A percentile compares a stretch with the other conserved stretches of the same genome.
phyloP scores from a whole-genome alignment of 805 yeast genomes.

The Yarrowia divulgata region DNA sequence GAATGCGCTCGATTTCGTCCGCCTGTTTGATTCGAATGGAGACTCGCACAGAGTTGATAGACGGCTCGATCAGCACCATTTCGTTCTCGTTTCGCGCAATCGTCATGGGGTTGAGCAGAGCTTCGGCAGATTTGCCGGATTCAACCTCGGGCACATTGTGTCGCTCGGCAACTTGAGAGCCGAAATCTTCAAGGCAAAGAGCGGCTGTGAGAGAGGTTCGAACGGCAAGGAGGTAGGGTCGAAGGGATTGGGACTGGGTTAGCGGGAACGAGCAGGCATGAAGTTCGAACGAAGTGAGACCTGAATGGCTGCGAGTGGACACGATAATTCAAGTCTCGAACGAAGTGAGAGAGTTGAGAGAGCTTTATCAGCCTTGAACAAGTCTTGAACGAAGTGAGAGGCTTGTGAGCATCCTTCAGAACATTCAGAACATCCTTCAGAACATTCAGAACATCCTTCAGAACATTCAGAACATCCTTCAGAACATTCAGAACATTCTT shows the following conservation, averaged over 20 bases:
- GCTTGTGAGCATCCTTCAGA: no score
- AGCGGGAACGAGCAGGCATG: not conserved
- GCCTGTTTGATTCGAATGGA: slow-evolving; percentile 95
- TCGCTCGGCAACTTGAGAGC: slow-evolving; percentile 94
- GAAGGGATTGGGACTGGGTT: slow-evolving; percentile 88
- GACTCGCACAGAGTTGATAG: slow-evolving; percentile 89
- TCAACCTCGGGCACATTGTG: slow-evolving; percentile 98
- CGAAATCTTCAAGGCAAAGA: slow-evolving; percentile 87
- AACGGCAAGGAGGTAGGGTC: slow-evolving; percentile 93
- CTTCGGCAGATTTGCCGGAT: slow-evolving; percentile 74
- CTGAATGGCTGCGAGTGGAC: not conserved
- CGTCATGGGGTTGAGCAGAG: slow-evolving; percentile 84
- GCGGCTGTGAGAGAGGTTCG: slow-evolving; percentile 94
- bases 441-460: no score
- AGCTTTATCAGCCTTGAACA: no score
- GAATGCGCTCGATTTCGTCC: slow-evolving; percentile 93
- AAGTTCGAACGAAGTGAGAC: not conserved
- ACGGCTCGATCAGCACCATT: slow-evolving; percentile 88
- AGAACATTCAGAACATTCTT: no score
- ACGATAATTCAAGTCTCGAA: not conserved
- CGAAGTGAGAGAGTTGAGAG: no score
- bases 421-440: no score
- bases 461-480: no score
- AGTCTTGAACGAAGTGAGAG: no score
- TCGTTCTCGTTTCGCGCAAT: slow-evolving; percentile 94